Conservation (phyloP, 805 yeast species). For the Starmerella floris region DNA sequence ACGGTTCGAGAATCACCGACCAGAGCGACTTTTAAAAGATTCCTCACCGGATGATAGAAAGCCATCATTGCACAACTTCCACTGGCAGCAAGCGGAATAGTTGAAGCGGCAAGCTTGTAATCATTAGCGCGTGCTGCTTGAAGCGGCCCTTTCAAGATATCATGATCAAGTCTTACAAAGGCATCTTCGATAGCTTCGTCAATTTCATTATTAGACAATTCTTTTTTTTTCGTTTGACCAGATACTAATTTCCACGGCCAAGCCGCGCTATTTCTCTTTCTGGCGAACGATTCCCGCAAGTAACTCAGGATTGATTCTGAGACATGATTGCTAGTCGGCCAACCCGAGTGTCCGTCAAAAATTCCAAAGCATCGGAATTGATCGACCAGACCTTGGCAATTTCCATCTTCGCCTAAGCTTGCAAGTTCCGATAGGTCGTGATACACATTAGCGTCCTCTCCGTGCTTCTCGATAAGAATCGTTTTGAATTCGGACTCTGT, state of each 20-base stretch:
- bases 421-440: constrained; percentile 14
- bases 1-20: constrained; percentile 93
- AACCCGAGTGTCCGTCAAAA: constrained; percentile 94
- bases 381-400: constrained; percentile 56
- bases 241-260: constrained; percentile 2
- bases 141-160: constrained; percentile 63
- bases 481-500: constrained; percentile 4
- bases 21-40: constrained; percentile 71
- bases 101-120: constrained; percentile 68
- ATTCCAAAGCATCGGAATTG: constrained; percentile 58
- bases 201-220: constrained; percentile 51
- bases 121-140: constrained; percentile 47
- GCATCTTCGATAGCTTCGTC: constrained; percentile 72
- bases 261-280: constrained; percentile 32
- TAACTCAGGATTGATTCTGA: constrained; percentile 60
- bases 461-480: constrained; percentile 3
- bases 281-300: constrained; percentile 45
- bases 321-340: constrained; percentile 73
- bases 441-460: constrained; percentile 1
- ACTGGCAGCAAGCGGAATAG: constrained; percentile 39
- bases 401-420: constrained; percentile 16
- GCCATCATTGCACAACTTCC: constrained; percentile 88
- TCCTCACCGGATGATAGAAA: constrained; percentile 63
- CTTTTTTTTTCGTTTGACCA: constrained; percentile 29
- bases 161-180: constrained; percentile 68